phyloP scores from a whole-genome alignment of 2,329 filamentous ascomycete species.

The Aspergillus puulaauensis region DNA sequence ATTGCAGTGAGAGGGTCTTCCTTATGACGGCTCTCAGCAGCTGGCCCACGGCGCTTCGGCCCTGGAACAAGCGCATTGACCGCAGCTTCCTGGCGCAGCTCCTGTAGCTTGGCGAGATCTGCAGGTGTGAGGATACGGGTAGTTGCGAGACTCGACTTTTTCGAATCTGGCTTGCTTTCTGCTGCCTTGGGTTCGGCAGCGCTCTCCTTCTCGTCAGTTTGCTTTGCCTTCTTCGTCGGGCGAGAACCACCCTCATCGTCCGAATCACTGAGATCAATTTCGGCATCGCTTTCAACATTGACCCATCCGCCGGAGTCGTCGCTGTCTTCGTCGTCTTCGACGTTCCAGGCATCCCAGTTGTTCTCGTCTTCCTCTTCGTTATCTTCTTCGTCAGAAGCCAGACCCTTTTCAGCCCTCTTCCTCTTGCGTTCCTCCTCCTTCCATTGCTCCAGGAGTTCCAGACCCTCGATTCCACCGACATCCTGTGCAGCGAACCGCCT shows the following conservation, averaged over 20 bases:
- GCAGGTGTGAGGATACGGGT: constrained; percentile 93
- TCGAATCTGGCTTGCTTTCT: constrained; percentile 22
- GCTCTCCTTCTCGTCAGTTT: constrained; percentile 37
- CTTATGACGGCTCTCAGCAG: constrained; percentile 60
- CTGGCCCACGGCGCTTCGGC: constrained; percentile 43
- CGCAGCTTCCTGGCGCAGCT: constrained; percentile 73
- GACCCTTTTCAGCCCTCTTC: constrained; percentile 67
- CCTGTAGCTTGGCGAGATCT: constrained; percentile 89
- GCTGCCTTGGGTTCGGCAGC: constrained; percentile 43
- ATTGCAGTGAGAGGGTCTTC: constrained; percentile 89
- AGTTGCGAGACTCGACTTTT: constrained; percentile 68
- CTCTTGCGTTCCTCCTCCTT: constrained; percentile 84
- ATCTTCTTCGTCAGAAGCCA: constrained; percentile 60
- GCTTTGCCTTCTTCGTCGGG: constrained; percentile 64
- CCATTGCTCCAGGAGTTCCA: constrained; percentile 88
- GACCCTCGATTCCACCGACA: constrained; percentile 79
- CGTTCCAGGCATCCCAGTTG: constrained; percentile 60
- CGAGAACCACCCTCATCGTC: constrained; percentile 68
- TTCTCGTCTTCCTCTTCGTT: constrained; percentile 62
- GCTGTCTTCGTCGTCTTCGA: constrained; percentile 58
- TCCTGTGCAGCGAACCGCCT: constrained; percentile 81
- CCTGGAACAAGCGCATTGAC: constrained; percentile 63
- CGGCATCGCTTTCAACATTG: constrained; percentile 78
- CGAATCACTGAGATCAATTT: constrained; percentile 69
- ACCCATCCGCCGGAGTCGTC: constrained; percentile 90